Evolutionary conservation across 257 asterid species (phyloP).

Genomic region (Nicotiana knightiana): DNA sequence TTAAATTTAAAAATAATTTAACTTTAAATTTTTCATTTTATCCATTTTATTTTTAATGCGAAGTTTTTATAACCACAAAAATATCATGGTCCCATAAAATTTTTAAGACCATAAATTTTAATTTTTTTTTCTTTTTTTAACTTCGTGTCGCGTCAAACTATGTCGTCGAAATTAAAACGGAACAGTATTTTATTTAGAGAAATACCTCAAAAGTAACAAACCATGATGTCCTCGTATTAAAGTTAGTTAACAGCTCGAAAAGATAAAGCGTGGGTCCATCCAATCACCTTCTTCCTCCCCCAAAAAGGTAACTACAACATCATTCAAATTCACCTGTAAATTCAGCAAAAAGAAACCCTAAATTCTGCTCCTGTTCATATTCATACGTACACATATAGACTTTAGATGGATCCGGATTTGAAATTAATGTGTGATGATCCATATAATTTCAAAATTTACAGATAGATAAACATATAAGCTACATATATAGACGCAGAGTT

Average conservation of each 20-base stretch:
- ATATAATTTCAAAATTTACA: neutral
- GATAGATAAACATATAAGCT: neutral
- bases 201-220: neutral
- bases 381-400: neutral
- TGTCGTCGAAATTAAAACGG: no score
- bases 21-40: no score
- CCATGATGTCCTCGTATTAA: neutral
- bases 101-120: no score
- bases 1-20: no score
- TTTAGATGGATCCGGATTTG: neutral
- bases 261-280: neutral
- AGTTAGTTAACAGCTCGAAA: constrained; percentile 5
- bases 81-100: no score
- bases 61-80: no score
- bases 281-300: neutral
- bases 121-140: no score
- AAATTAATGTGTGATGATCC: neutral
- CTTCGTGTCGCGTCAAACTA: no score
- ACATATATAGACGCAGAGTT: neutral
- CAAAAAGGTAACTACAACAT: neutral
- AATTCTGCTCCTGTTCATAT: neutral
- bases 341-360: no score
- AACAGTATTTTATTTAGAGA: no score
- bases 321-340: no score
- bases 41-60: no score